Evolutionary conservation across 129 eudicot genomes (phyloP).

Genomic region (Centaurea solstitialis): DNA sequence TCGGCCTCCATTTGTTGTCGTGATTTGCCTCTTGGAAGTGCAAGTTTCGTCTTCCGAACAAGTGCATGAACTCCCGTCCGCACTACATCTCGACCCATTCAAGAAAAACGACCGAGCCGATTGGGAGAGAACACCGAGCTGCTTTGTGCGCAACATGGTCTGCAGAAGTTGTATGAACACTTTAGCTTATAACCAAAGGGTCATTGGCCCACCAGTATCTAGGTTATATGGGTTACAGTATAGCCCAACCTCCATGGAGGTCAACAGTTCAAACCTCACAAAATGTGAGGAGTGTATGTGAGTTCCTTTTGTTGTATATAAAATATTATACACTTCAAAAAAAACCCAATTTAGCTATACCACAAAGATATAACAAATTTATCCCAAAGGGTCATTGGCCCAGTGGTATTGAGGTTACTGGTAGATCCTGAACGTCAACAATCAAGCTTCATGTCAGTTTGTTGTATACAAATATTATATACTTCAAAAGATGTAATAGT

Average conservation of each 20-base stretch:
- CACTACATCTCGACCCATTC: conserved; percentile 77
- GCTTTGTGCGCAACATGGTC: conserved; percentile 93
- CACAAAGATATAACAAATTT: too few species aligned
- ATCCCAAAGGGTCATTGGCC: too few species aligned
- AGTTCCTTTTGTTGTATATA: too few species aligned
- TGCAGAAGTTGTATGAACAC: conserved; percentile 19
- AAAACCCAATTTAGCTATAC: too few species aligned
- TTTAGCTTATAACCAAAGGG: neutral
- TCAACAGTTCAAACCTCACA: neutral
- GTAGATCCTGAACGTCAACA: too few species aligned
- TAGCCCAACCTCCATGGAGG: neutral
- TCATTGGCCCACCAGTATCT: neutral
- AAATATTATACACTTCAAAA: too few species aligned
- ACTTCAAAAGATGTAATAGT: too few species aligned
- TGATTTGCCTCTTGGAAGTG: conserved; percentile 59
- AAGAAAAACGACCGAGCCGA: conserved; percentile 88
- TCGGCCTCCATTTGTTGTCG: conserved; percentile 35
- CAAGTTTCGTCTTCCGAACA: conserved; percentile 88
- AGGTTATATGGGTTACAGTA: neutral
- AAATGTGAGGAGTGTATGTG: neutral
- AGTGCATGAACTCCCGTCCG: conserved; percentile 94
- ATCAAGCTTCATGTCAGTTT: too few species aligned
- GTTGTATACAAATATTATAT: too few species aligned
- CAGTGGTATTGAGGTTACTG: too few species aligned
- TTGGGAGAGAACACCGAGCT: conserved; percentile 76